Evolutionary conservation across 202 grass and related monocot species (phyloP).

Genomic region (Thinopyrum obtusiflorum): DNA sequence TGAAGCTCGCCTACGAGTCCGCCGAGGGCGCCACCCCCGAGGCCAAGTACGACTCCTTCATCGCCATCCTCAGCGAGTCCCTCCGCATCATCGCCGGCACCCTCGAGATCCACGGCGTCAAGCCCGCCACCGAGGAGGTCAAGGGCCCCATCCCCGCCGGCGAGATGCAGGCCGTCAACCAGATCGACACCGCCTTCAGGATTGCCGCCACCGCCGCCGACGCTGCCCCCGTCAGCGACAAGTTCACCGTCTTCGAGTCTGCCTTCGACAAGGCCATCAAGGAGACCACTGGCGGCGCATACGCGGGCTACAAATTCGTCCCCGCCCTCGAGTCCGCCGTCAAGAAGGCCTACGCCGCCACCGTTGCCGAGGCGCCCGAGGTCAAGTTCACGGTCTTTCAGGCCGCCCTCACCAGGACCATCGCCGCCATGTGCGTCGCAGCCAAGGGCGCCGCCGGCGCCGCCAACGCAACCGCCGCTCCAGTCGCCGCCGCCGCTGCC

Average conservation of each 20-base stretch:
- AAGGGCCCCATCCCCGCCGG: background rate
- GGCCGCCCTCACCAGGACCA: background rate
- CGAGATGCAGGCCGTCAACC: background rate
- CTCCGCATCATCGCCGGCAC: background rate
- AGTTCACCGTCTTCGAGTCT: background rate
- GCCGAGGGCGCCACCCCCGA: background rate
- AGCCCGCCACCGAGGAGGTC: background rate
- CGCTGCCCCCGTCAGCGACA: background rate
- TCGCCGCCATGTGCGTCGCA: background rate
- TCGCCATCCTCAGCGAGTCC: constrained; percentile 34
- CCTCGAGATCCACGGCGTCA: background rate
- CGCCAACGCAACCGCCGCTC: background rate
- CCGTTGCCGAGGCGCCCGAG: background rate
- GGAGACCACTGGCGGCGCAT: background rate
- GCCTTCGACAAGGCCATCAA: background rate
- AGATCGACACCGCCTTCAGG: background rate
- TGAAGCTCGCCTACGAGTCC: background rate
- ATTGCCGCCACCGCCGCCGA: background rate
- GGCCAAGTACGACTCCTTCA: background rate
- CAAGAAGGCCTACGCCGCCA: background rate
- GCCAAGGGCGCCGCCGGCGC: background rate
- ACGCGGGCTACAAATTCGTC: background rate
- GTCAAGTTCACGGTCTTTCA: background rate
- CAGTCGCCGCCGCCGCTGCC: background rate
- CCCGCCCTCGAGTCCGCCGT: background rate